Evolutionary conservation across 2,329 filamentous ascomycete species (phyloP).

Genomic region (Sordariomycetes sp.): DNA sequence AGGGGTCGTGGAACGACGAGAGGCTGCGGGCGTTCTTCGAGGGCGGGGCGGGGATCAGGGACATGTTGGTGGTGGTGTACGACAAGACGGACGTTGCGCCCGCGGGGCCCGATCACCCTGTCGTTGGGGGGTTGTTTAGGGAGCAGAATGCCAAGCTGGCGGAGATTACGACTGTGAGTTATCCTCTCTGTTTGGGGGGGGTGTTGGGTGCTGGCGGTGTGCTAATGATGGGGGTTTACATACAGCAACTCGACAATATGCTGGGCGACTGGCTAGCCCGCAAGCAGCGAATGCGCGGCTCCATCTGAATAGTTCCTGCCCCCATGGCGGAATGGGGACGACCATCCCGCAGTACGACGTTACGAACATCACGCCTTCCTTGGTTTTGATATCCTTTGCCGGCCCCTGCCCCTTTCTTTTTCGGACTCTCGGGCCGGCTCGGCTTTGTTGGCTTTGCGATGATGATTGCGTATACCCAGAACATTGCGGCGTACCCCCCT

Average conservation of each 20-base stretch:
- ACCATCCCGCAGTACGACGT: background rate
- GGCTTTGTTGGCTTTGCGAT: background rate
- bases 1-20: slow-evolving; percentile 67
- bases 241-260: slow-evolving; percentile 76
- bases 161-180: slow-evolving; percentile 65
- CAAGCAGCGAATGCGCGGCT: slow-evolving; percentile 47
- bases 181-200: too few species aligned
- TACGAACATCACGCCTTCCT: background rate
- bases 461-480: background rate
- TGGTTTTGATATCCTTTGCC: background rate
- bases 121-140: slow-evolving; percentile 67
- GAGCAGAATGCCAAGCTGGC: slow-evolving; percentile 78
- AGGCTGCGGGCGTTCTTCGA: slow-evolving; percentile 84
- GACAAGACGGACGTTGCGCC: slow-evolving; percentile 77
- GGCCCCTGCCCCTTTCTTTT: background rate
- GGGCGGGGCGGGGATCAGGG: slow-evolving; percentile 68
- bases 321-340: background rate
- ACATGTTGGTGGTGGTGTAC: slow-evolving; percentile 82
- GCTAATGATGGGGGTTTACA: background rate
- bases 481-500: background rate
- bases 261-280: slow-evolving; percentile 69
- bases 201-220: background rate
- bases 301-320: slow-evolving; percentile 24
- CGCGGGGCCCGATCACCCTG: slow-evolving; percentile 71
- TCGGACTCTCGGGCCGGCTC: background rate